A percentile compares a stretch with the other conserved stretches of the same genome.
phyloP scores from a whole-genome alignment of 2,329 filamentous ascomycete genomes.

The Fusarium sp. region DNA sequence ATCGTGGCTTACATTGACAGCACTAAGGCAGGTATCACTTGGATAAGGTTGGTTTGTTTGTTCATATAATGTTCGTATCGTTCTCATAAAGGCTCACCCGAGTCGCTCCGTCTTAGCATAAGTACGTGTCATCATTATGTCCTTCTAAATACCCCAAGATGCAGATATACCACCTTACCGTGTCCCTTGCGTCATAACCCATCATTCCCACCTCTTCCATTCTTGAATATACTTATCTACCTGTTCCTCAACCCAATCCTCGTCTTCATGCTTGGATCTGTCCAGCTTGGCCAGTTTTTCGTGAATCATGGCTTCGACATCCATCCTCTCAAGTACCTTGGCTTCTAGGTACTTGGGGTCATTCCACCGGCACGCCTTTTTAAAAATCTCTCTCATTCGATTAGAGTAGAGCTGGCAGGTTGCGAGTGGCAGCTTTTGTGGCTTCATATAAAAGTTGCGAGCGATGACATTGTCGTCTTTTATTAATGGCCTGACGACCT shows the following conservation, averaged over 20 bases:
- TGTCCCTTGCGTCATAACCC: background rate
- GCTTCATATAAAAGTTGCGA: slow-evolving; percentile 70
- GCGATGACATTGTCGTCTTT: slow-evolving; percentile 66
- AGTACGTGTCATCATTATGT: slow-evolving; percentile 35
- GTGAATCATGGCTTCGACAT: slow-evolving; percentile 68
- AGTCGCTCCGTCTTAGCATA: slow-evolving; percentile 29
- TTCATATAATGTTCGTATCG: slow-evolving; percentile 19
- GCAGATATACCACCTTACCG: slow-evolving; percentile 17
- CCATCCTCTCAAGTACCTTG: slow-evolving; percentile 67
- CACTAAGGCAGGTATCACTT: background rate
- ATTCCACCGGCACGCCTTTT: slow-evolving; percentile 70
- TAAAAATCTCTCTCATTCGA: slow-evolving; percentile 81
- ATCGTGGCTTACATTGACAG: background rate
- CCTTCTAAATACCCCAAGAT: slow-evolving; percentile 33
- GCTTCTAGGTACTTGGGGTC: slow-evolving; percentile 72
- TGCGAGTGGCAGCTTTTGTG: slow-evolving; percentile 64
- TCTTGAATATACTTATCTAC: slow-evolving; percentile 63
- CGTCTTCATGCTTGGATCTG: slow-evolving; percentile 46
- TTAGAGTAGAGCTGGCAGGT: slow-evolving; percentile 84
- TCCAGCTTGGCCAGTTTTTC: slow-evolving; percentile 61
- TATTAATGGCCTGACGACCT: slow-evolving; percentile 77
- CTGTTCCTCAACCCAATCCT: slow-evolving; percentile 55
- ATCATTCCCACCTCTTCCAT: slow-evolving; percentile 68
- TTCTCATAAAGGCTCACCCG: slow-evolving; percentile 32
- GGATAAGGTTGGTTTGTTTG: background rate